Conservation (phyloP, 2,329 filamentous ascomycete species). For the Alternaria hordeiaustralica region DNA sequence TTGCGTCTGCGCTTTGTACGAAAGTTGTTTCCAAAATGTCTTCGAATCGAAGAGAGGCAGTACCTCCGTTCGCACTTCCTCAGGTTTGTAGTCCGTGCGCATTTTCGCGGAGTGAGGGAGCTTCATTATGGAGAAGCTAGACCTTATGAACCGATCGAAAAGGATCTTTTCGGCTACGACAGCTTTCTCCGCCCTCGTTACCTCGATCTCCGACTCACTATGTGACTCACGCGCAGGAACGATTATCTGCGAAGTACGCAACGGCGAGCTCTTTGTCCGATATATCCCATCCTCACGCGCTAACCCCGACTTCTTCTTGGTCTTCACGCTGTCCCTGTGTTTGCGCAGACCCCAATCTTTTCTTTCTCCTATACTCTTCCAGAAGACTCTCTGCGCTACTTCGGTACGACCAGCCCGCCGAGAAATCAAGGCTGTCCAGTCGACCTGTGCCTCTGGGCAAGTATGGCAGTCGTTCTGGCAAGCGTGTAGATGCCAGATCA, state of each 20-base stretch:
- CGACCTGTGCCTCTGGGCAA: not conserved
- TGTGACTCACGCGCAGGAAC: not conserved
- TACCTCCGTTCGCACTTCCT: not conserved
- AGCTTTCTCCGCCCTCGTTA: not conserved
- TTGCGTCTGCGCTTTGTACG: not conserved
- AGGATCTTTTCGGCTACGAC: not conserved
- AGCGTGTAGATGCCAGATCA: not conserved
- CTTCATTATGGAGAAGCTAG: not conserved
- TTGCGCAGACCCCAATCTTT: not conserved
- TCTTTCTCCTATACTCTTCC: not conserved
- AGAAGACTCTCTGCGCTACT: not conserved
- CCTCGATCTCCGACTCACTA: not conserved
- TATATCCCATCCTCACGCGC: not conserved
- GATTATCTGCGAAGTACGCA: not conserved
- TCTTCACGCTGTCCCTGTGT: not conserved
- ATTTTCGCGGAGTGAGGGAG: not conserved
- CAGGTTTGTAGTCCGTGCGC: not conserved
- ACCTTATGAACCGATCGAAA: not conserved
- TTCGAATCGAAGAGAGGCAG: not conserved
- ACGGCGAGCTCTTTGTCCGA: not conserved
- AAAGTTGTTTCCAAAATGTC: not conserved
- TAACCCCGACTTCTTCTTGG: not conserved
- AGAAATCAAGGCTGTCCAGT: not conserved
- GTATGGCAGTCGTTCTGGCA: not conserved
- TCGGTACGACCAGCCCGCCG: not conserved